phyloP scores from a whole-genome alignment of 108 stramenopile genomes.

The Skeletonema grethae region DNA sequence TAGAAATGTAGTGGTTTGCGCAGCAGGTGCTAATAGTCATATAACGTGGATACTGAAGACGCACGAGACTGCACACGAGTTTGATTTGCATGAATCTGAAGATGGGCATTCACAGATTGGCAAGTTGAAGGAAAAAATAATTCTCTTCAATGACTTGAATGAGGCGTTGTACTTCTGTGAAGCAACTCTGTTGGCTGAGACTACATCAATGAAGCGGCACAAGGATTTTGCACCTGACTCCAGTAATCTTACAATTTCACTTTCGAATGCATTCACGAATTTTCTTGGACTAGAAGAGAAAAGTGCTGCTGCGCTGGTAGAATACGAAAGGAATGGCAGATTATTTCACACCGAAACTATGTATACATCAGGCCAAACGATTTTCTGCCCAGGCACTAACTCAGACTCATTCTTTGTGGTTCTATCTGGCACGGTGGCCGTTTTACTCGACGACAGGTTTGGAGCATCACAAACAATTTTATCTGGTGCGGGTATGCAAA shows the following conservation, averaged over 20 bases:
- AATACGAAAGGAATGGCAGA: slow-evolving; percentile 47
- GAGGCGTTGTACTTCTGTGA: slow-evolving; percentile 81
- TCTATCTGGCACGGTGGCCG: slow-evolving; percentile 68
- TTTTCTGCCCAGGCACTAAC: slow-evolving; percentile 54
- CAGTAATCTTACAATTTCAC: slow-evolving; percentile 24
- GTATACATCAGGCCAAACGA: slow-evolving; percentile 54
- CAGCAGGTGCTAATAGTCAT: slow-evolving; percentile 63
- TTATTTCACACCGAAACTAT: slow-evolving; percentile 62
- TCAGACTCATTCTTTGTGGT: slow-evolving; percentile 82
- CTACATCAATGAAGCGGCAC: slow-evolving; percentile 22
- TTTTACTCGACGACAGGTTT: slow-evolving; percentile 40
- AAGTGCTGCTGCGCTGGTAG: slow-evolving; percentile 48
- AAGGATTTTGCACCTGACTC: slow-evolving; percentile 24
- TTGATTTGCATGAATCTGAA: slow-evolving; percentile 48
- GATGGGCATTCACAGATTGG: slow-evolving; percentile 19
- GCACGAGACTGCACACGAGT: slow-evolving; percentile 69
- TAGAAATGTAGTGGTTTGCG: slow-evolving; percentile 69
- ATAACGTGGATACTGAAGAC: slow-evolving; percentile 86
- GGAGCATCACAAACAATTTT: slow-evolving; percentile 15
- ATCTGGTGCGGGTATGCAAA: slow-evolving; percentile 43
- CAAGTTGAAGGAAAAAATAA: slow-evolving; percentile 31
- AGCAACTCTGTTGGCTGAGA: slow-evolving; percentile 51
- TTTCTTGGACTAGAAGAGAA: slow-evolving; percentile 54
- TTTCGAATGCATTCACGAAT: slow-evolving; percentile 47
- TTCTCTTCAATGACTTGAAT: slow-evolving; percentile 45